A percentile compares a stretch with the other conserved stretches of the same genome.
These are phyloP conservation scores for Emergomyces pasteurianus DNA, from an alignment of 2,329 filamentous ascomycete species.

Conservation along the genomic window DNA sequence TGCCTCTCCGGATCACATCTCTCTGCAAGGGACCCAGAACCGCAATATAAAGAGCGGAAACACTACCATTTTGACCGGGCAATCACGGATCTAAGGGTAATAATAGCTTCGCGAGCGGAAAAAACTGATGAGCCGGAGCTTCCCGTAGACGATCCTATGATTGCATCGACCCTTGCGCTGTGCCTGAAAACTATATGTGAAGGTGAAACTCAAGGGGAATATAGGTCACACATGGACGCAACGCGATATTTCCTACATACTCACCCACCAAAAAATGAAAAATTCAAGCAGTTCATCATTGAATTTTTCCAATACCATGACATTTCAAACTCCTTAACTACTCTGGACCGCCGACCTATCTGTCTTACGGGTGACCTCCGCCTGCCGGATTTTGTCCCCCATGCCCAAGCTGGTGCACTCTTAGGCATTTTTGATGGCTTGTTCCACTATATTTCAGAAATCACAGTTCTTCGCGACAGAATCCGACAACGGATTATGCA, in stretches of 20 bases:
- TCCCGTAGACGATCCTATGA: slow-evolving; percentile 46
- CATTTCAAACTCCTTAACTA: slow-evolving; percentile 47
- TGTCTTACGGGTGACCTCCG: slow-evolving; percentile 42
- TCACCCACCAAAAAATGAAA: slow-evolving; percentile 49
- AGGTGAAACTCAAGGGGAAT: slow-evolving; percentile 53
- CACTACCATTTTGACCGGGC: slow-evolving; percentile 41
- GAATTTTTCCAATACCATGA: slow-evolving; percentile 79
- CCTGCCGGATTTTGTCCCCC: slow-evolving; percentile 43
- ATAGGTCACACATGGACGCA: slow-evolving; percentile 65
- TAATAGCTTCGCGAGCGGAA: slow-evolving; percentile 21
- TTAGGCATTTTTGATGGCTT: slow-evolving; percentile 74
- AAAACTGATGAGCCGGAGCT: slow-evolving; percentile 21
- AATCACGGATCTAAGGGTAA: slow-evolving; percentile 29
- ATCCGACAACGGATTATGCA: slow-evolving; percentile 56
- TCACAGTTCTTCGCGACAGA: slow-evolving; percentile 62
- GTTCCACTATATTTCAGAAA: slow-evolving; percentile 65
- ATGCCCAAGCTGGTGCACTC: slow-evolving; percentile 47
- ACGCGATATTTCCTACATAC: slow-evolving; percentile 59
- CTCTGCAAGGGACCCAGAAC: slow-evolving; percentile 39
- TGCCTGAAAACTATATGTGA: slow-evolving; percentile 51
- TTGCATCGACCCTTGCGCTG: slow-evolving; percentile 48
- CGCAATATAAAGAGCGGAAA: slow-evolving; percentile 42
- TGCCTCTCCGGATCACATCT: slow-evolving; percentile 70
- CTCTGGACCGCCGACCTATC: slow-evolving; percentile 41
- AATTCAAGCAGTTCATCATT: slow-evolving; percentile 59